Percentiles rank a stretch among this genome's conserved stretches.
Conservation (phyloP, 495 filamentous ascomycete genomes). For the Mycothermus thermophilus region DNA sequence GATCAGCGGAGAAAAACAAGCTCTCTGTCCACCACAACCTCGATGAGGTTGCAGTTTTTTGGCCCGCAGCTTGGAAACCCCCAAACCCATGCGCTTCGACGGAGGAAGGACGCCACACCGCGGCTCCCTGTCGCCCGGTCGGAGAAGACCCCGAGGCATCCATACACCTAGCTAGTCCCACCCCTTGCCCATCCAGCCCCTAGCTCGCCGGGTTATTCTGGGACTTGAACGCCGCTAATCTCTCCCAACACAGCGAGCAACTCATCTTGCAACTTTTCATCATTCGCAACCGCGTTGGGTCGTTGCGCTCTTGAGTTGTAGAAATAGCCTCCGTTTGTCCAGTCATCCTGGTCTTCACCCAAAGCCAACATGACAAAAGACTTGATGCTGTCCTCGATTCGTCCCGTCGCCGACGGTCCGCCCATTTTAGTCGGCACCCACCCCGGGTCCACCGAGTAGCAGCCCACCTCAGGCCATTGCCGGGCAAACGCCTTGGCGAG, state of each 20-base stretch:
- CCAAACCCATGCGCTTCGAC: too few species aligned
- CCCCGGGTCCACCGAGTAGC: conserved; percentile 40
- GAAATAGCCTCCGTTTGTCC: conserved; percentile 17
- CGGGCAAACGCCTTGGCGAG: conserved; percentile 40
- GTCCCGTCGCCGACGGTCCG: conserved; percentile 31
- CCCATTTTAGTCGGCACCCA: conserved; percentile 52
- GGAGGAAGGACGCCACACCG: too few species aligned
- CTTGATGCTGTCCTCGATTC: conserved; percentile 28
- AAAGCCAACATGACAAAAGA: conserved; percentile 33
- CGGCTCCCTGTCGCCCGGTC: too few species aligned
- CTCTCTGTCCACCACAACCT: too few species aligned
- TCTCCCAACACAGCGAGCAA: conserved; percentile 12
- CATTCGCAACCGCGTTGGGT: conserved; percentile 7
- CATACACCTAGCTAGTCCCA: too few species aligned
- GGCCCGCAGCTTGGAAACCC: too few species aligned
- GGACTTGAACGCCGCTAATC: conserved; percentile 10
- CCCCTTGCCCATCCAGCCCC: too few species aligned
- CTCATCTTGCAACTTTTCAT: conserved; percentile 12
- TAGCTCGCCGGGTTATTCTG: conserved; percentile 8
- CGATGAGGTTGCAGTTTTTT: too few species aligned
- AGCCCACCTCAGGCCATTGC: conserved; percentile 31
- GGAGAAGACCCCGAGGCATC: too few species aligned
- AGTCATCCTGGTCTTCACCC: conserved; percentile 19
- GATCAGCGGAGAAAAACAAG: too few species aligned
- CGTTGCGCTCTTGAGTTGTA: conserved; percentile 3